Base-by-base conservation (phyloP, 495 filamentous ascomycete genomes). In the Poronia punctata region DNA sequence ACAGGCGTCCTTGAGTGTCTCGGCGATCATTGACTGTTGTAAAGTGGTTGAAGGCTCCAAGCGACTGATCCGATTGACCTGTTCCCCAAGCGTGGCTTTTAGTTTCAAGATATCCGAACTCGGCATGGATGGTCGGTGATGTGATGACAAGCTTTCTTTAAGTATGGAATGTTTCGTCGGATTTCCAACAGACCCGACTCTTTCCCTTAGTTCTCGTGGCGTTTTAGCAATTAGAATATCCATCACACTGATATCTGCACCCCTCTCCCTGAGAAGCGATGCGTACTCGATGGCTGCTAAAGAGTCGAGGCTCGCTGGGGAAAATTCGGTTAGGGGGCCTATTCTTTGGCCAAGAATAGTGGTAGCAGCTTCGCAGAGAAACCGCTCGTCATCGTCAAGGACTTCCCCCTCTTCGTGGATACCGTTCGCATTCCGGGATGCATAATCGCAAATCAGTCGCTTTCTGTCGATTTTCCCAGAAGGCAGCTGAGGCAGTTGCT, bases 401-500 rank as follows among this genome's bases (percentile, higher is more conserved):
- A 60, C 59, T 11, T 50, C 12, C 4, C 49, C 46, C 1, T 49
- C 31, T 0, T 12, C 12, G 4, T 24, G 7, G 3, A 14, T n/a
- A 31, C 12, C 30, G 7, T 36, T 25, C 4, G 42, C 27, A 16
- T 46, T 32, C 35, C 59, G 35, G 8, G 50, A 15, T 42, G 53
- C 32, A 53, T 82, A 88, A 7, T 79, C 64, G 4, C 62, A 56
- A 26, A 79, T 67, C n/a, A 93, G 52, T 2, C 56, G 53, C 46
- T 78, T 83, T 35, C 78, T 73, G 49, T 94, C 80, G 3, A 84
- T 65, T 44, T 94, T 94, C 3, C 86, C 86, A 0, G 84, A 88
- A n/a, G 84, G 59, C 10, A 89, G 62, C 18, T 76, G 73, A 1
- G 86, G 87, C 16, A 90, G 75, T 17, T 71, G 62, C 9, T 64